These are phyloP conservation scores for Teunomyces pallodes DNA, from an alignment of 805 yeast genomes.

Conservation along the genomic window DNA sequence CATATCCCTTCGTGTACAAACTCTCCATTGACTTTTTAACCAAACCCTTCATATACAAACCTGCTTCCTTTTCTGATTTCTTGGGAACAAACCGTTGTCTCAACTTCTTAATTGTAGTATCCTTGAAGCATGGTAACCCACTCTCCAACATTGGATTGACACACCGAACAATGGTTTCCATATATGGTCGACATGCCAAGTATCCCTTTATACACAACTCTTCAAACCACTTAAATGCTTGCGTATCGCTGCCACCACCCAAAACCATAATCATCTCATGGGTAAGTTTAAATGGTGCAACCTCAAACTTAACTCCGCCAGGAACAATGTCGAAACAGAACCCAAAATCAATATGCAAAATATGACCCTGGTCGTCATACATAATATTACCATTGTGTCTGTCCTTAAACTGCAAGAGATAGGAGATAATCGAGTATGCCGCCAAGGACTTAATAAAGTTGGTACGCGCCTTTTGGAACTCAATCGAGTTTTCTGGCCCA, in stretches of 20 bases:
- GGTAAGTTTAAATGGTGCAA: constrained; percentile 96
- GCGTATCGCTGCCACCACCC: constrained; percentile 87
- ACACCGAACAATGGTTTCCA: constrained; percentile 79
- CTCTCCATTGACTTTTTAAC: constrained; percentile 83
- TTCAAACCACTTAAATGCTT: constrained; percentile 90
- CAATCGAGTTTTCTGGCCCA: constrained; percentile 90
- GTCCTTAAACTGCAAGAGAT: constrained; percentile 89
- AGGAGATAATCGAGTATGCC: constrained; percentile 89
- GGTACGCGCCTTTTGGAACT: constrained; percentile 86
- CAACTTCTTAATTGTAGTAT: constrained; percentile 76
- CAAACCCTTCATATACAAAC: constrained; percentile 68
- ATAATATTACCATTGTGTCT: constrained; percentile 97
- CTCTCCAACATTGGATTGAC: constrained; percentile 92
- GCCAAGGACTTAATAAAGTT: constrained; percentile 93
- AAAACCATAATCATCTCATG: constrained; percentile 93
- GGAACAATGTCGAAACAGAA: constrained; percentile 98
- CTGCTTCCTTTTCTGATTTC: constrained; percentile 83
- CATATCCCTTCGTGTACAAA: constrained; percentile 89
- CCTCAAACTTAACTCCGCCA: constrained; percentile 97
- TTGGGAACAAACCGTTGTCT: constrained; percentile 75
- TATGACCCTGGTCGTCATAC: constrained; percentile 93
- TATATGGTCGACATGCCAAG: constrained; percentile 82
- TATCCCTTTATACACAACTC: constrained; percentile 92
- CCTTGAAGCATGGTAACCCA: constrained; percentile 95
- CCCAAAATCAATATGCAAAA: constrained; percentile 96